Evolutionary conservation across 2,329 filamentous ascomycete species (phyloP).

Genomic region (Neospermospora avenae): DNA sequence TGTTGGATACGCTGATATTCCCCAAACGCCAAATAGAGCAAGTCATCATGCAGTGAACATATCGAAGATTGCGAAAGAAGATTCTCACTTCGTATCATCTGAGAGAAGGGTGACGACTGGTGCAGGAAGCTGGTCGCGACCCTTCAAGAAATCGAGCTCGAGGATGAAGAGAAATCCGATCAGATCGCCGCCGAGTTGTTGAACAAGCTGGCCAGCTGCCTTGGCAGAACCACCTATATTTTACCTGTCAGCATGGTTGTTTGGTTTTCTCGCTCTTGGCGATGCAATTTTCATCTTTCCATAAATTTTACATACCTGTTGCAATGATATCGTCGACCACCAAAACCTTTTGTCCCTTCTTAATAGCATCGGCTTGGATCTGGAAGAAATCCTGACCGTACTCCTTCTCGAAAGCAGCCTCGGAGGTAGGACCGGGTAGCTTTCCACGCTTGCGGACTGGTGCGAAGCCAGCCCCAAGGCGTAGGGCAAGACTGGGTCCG

Average conservation of each 20-base stretch:
- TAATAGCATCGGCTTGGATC: constrained; percentile 85
- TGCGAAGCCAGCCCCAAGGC: constrained; percentile 81
- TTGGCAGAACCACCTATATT: constrained; percentile 79
- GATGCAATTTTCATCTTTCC: background rate
- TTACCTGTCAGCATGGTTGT: constrained; percentile 8
- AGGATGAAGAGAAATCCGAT: constrained; percentile 93
- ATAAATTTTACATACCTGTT: constrained; percentile 65
- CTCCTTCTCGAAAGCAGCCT: constrained; percentile 88
- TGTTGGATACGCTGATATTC: background rate
- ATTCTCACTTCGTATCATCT: constrained; percentile 43
- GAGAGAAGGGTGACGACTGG: constrained; percentile 81
- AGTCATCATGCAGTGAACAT: background rate
- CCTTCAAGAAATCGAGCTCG: constrained; percentile 90
- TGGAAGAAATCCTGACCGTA: constrained; percentile 95
- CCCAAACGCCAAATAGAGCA: background rate
- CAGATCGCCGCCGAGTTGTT: constrained; percentile 80
- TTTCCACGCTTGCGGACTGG: constrained; percentile 95
- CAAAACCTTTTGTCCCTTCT: constrained; percentile 82
- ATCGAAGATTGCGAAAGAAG: background rate
- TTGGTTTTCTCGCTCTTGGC: background rate
- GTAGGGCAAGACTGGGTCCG: constrained; percentile 81
- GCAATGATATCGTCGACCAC: constrained; percentile 98
- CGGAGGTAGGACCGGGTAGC: constrained; percentile 84
- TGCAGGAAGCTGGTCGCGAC: constrained; percentile 81
- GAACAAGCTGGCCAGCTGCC: constrained; percentile 82